Evolutionary conservation across 805 yeast genomes (phyloP).

Genomic region (Yamadazyma akitaensis): DNA sequence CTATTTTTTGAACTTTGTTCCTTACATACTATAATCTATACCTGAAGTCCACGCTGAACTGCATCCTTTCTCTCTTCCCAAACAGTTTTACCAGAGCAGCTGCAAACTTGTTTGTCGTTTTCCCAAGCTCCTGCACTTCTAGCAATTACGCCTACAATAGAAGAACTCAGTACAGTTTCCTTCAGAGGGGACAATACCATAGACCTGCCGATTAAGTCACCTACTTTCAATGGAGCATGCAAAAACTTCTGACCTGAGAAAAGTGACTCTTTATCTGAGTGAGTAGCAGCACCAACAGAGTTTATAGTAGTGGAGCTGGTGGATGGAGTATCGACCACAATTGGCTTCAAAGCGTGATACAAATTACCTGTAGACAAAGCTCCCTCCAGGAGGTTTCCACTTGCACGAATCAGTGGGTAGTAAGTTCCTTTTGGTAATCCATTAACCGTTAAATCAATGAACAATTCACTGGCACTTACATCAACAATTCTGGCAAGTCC

Average conservation of each 20-base stretch:
- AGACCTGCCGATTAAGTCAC: constrained; percentile 70
- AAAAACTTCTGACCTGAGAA: constrained; percentile 38
- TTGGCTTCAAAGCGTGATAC: constrained; percentile 43
- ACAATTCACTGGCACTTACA: constrained; percentile 48
- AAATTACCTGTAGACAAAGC: constrained; percentile 61
- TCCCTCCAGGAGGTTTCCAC: constrained; percentile 77
- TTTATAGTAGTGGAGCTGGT: constrained; percentile 25
- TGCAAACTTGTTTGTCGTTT: constrained; percentile 87
- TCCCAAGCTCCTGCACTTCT: constrained; percentile 98
- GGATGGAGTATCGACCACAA: constrained; percentile 28
- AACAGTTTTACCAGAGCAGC: constrained; percentile 91
- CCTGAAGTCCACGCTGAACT: constrained; percentile 44
- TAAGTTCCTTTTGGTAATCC: constrained; percentile 67
- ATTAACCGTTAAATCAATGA: constrained; percentile 76
- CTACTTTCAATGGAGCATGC: constrained; percentile 45
- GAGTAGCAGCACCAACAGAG: constrained; percentile 33
- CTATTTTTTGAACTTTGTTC: background rate
- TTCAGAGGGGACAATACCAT: constrained; percentile 44
- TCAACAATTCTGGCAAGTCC: constrained; percentile 86
- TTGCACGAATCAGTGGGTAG: constrained; percentile 61
- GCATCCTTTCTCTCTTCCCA: constrained; percentile 95
- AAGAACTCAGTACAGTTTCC: constrained; percentile 39
- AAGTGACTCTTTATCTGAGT: constrained; percentile 13
- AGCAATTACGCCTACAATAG: constrained; percentile 84
- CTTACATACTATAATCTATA: constrained; percentile 2